Conservation (phyloP, 805 yeast species). For the Danielia oregonensis region DNA sequence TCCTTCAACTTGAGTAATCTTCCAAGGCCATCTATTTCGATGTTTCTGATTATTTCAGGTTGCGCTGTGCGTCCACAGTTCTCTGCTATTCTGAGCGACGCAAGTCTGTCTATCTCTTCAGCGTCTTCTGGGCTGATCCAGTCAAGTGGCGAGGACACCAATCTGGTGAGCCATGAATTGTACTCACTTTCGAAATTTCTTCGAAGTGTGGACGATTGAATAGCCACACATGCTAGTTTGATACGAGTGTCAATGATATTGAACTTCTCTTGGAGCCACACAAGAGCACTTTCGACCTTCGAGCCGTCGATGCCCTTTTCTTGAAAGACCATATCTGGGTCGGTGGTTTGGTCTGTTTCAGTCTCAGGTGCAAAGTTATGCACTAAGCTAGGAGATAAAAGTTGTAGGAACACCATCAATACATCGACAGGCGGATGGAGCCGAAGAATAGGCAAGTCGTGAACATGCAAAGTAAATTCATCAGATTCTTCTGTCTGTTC, state of each 20-base stretch:
- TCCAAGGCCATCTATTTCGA: conserved; percentile 27
- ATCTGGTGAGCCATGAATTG: conserved; percentile 45
- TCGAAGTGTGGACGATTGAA: conserved; percentile 25
- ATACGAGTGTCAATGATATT: conserved; percentile 23
- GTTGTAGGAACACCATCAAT: conserved; percentile 40
- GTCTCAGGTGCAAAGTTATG: conserved; percentile 43
- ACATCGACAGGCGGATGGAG: conserved; percentile 45
- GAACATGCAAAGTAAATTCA: conserved; percentile 41
- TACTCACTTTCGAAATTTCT: conserved; percentile 30
- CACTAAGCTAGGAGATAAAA: conserved; percentile 47
- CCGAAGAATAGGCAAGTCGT: conserved; percentile 57
- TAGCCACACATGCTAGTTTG: conserved; percentile 24
- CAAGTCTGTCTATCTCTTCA: conserved; percentile 46
- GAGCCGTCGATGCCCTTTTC: conserved; percentile 29
- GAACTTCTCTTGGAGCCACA: conserved; percentile 44
- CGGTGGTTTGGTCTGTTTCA: conserved; percentile 6
- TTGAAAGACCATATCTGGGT: conserved; percentile 21
- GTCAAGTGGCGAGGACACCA: conserved; percentile 45
- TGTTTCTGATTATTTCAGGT: conserved; percentile 63
- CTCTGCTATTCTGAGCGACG: conserved; percentile 69
- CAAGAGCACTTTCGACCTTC: conserved; percentile 22
- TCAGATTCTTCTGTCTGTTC: too few species aligned
- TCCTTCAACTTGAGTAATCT: conserved; percentile 50
- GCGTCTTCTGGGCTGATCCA: conserved; percentile 40
- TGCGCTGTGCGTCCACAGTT: conserved; percentile 82